Evolutionary conservation across 805 yeast genomes (phyloP), one percentile per base, ranked within the genome.

Genomic region (Candida tibetensis): DNA sequence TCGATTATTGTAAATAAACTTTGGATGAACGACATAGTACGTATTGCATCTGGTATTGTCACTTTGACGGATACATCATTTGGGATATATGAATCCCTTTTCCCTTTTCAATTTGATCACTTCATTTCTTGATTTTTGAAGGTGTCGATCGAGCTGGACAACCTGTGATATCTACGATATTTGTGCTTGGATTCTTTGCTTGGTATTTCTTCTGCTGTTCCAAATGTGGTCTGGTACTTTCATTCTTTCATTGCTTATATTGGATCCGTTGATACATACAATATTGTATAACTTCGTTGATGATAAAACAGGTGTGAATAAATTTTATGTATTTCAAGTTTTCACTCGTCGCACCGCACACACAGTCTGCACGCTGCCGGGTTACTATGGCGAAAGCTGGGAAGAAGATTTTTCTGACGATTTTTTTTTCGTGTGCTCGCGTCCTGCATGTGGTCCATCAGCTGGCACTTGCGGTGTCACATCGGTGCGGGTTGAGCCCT

Each of bases 261-360:
- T 17, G 25, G 26, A 5, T 5, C 29, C 18, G 31, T 23, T 25
- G 25, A 36, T 46, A 46, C 50, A 39, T 46, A 46, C 50, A 42
- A 46, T 46, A 40, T 40, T 44, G 45, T 46, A 46, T 46, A 46
- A 46, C 46, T 42, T 46, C 39, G 47, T 46, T 46, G 21, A 29
- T 35, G 39, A 27, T 22, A 39, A 37, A 21, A 37, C 36, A 38
- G 31, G 37, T 34, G 37, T 31, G 34, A 41, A 34, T 21, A 21
- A 32, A 28, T 37, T 41, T 32, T 32, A 17, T 30, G 34, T 21
- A 15, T 29, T 34, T 32, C 19, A 40, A 39, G 14, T 40, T 40
- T 40, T 38, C 32, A 21, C 25, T 21, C 25, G 25, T 10, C 25
- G 25, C 25, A 7, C 25, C 25, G 25, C 10, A 10, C 25, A 21